Conservation (phyloP, 148 eudicot species). For the Vaccinium macrocarpon region DNA sequence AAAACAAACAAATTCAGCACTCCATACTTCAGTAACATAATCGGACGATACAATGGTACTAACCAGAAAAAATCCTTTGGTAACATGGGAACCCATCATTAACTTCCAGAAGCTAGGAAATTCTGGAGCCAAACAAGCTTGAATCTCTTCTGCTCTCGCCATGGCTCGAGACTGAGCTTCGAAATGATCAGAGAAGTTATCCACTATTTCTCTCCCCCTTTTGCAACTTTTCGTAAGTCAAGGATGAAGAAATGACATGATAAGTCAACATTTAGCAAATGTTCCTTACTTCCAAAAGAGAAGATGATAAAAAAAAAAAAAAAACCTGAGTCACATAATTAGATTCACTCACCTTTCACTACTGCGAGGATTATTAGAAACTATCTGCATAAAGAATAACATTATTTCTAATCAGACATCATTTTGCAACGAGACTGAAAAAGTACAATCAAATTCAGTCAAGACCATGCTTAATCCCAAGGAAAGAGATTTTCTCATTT, state of each 20-base stretch:
- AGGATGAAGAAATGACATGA: not conserved
- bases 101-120: not conserved
- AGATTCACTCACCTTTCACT: slow-evolving; percentile 10
- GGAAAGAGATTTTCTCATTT: not conserved
- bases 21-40: not conserved
- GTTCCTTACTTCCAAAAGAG: not conserved
- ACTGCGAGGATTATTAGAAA: not conserved
- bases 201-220: not conserved
- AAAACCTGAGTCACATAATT: not conserved
- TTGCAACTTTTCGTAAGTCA: not conserved
- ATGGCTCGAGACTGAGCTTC: not conserved
- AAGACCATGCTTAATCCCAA: not conserved
- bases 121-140: not conserved
- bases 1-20: not conserved
- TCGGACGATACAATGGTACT: not conserved
- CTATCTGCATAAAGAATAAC: slow-evolving; percentile 3
- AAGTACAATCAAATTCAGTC: not conserved
- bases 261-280: not conserved
- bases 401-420: not conserved
- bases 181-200: not conserved
- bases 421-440: not conserved
- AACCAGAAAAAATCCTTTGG: not conserved
- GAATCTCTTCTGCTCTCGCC: not conserved
- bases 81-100: not conserved
- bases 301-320: too few relatives aligned